These are phyloP conservation scores for Acaromyces ingoldii DNA, from an alignment of 1,284 basidiomycete species.

Conservation along the genomic window DNA sequence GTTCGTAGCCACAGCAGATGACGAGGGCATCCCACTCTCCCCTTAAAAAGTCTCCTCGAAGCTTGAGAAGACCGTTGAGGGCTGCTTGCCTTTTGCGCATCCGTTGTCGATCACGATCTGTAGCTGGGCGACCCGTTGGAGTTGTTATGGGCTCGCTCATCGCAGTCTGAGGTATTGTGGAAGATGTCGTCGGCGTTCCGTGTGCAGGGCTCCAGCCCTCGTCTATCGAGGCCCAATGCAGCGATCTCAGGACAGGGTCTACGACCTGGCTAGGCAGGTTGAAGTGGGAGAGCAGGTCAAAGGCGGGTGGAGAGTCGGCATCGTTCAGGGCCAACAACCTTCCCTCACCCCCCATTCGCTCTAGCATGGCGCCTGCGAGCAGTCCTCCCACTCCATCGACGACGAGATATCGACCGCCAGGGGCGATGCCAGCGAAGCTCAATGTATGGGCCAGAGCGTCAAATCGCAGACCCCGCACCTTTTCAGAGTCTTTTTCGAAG, in stretches of 20 bases:
- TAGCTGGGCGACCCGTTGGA: background rate
- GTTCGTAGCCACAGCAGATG: conserved; percentile 78
- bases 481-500: conserved; percentile 61
- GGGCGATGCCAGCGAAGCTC: conserved; percentile 73
- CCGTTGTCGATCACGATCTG: conserved; percentile 8
- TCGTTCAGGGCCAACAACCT: conserved; percentile 80
- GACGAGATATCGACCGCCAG: conserved; percentile 79
- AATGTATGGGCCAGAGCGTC: conserved; percentile 87
- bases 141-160: conserved; percentile 6
- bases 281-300: conserved; percentile 80
- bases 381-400: conserved; percentile 85
- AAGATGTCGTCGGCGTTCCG: too few species aligned
- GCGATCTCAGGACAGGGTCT: conserved; percentile 61
- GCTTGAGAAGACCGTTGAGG: conserved; percentile 30
- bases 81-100: conserved; percentile 27
- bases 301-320: conserved; percentile 85
- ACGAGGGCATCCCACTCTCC: conserved; percentile 65
- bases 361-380: conserved; percentile 76
- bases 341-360: conserved; percentile 65
- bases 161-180: too few species aligned
- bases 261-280: conserved; percentile 57
- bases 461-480: conserved; percentile 76
- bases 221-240: conserved; percentile 70
- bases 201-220: background rate
- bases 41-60: conserved; percentile 73